phyloP scores from a whole-genome alignment of 1,284 basidiomycete species.

The Marasmius tenuissimus region DNA sequence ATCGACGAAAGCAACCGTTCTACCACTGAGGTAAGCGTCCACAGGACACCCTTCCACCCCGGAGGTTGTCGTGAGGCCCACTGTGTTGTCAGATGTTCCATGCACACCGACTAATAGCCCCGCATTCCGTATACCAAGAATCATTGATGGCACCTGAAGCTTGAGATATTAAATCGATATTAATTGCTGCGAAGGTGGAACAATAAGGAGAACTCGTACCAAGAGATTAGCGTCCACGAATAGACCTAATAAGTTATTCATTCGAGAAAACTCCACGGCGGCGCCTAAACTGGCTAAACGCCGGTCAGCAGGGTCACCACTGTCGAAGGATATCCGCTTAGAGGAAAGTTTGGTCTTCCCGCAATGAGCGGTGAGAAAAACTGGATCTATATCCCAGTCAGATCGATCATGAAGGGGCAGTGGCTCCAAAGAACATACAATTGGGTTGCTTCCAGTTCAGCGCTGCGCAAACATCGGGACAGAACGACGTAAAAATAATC shows the following conservation, averaged over 20 bases:
- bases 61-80: slow-evolving; percentile 38
- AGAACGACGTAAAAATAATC: slow-evolving; percentile 87
- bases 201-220: slow-evolving; percentile 40
- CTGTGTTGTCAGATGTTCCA: slow-evolving; percentile 52
- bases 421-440: slow-evolving; percentile 51
- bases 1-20: slow-evolving; percentile 66
- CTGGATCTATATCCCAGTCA: slow-evolving; percentile 68
- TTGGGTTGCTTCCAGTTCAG: slow-evolving; percentile 99
- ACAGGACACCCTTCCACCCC: slow-evolving; percentile 51
- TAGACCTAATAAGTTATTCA: slow-evolving; percentile 92
- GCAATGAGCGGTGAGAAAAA: slow-evolving; percentile 91
- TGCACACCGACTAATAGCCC: slow-evolving; percentile 87
- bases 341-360: slow-evolving; percentile 51
- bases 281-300: slow-evolving; percentile 78
- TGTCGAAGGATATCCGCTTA: slow-evolving; percentile 40
- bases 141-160: slow-evolving; percentile 79
- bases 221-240: slow-evolving; percentile 89
- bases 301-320: slow-evolving; percentile 49
- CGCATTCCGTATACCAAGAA: slow-evolving; percentile 84
- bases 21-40: slow-evolving; percentile 65
- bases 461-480: slow-evolving; percentile 83
- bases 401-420: slow-evolving; percentile 13
- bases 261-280: slow-evolving; percentile 92
- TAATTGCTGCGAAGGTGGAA: not conserved
- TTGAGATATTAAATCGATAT: slow-evolving; percentile 25